Evolutionary conservation across 441 rosid species (phyloP).

Genomic region (Erysimum pusillum): DNA sequence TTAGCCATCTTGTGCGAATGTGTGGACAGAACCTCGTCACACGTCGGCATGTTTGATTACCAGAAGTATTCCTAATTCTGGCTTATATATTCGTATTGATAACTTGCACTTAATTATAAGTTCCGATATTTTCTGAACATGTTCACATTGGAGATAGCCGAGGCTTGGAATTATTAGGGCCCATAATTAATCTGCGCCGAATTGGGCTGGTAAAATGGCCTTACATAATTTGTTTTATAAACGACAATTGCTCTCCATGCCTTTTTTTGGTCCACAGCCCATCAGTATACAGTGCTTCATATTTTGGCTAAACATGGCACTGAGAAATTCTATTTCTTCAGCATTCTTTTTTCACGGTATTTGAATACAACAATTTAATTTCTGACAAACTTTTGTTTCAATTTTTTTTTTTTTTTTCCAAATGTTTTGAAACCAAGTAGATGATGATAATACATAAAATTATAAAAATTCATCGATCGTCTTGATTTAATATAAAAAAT

Average conservation of each 20-base stretch:
- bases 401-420: background rate
- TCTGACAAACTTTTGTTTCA: background rate
- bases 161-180: background rate
- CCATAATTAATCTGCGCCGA: background rate
- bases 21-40: slow-evolving; percentile 35
- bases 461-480: background rate
- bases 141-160: background rate
- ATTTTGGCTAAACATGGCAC: background rate
- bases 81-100: slow-evolving; percentile 18
- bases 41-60: slow-evolving; percentile 24
- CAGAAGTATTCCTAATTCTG: slow-evolving; percentile 43
- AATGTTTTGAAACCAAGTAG: background rate
- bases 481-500: background rate
- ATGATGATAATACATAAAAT: background rate
- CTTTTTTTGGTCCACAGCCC: background rate
- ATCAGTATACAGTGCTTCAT: background rate
- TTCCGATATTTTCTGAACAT: background rate
- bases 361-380: background rate
- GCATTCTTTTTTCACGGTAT: no score
- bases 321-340: background rate
- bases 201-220: background rate
- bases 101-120: slow-evolving; percentile 10
- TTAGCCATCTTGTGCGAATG: slow-evolving; percentile 32
- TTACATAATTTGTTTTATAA: background rate
- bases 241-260: background rate